Conservation (phyloP, 768 basidiomycete species). For the Lactarius evosmus region DNA sequence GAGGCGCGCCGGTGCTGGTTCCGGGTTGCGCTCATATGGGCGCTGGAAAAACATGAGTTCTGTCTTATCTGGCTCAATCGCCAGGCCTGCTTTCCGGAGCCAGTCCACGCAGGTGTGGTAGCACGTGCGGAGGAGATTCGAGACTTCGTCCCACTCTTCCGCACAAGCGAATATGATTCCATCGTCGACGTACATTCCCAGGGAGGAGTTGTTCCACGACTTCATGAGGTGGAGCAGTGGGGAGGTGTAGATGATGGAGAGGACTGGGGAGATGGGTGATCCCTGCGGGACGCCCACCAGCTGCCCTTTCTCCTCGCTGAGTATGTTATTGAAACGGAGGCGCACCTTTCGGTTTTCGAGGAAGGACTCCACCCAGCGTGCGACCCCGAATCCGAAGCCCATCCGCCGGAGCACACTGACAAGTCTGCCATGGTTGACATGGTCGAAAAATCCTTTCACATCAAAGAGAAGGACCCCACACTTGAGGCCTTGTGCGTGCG, state of each 20-base stretch:
- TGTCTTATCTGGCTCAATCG: neutral
- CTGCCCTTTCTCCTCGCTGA: neutral
- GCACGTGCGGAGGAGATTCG: too few species aligned
- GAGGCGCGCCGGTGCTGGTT: too few species aligned
- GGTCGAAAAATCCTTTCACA: conserved; percentile 37
- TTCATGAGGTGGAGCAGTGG: neutral
- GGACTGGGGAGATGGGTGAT: neutral
- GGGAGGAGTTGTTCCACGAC: neutral
- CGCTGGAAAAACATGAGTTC: neutral
- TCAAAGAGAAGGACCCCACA: conserved; percentile 33
- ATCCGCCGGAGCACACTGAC: too few species aligned
- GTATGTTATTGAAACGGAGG: neutral
- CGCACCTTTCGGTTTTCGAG: neutral
- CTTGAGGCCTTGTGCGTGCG: conserved; percentile 32
- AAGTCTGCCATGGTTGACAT: neutral
- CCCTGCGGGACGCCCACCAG: neutral
- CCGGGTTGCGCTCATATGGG: neutral
- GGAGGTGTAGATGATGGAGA: neutral
- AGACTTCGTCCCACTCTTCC: neutral
- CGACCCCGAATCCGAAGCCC: too few species aligned
- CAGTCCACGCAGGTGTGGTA: neutral
- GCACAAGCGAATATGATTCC: neutral
- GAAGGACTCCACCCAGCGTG: neutral
- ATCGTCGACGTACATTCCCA: neutral
- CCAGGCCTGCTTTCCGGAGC: neutral